These are phyloP conservation scores for Schizochytrium sp. DNA, from an alignment of 108 stramenopile genomes.

Conservation along the genomic window DNA sequence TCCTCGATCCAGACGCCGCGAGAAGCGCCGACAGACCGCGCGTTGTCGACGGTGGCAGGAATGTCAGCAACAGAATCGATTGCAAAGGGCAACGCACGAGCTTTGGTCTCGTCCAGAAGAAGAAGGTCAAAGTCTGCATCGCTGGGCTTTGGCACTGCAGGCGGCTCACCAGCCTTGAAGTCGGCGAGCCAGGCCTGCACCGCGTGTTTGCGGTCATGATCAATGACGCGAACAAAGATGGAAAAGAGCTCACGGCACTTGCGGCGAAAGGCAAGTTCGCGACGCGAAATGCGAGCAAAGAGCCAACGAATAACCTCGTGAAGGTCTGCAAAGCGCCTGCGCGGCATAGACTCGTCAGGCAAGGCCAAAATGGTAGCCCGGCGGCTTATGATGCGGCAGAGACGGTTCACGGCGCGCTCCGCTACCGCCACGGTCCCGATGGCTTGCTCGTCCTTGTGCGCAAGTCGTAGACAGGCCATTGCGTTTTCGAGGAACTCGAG, in stretches of 20 bases:
- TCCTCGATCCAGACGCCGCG: not conserved
- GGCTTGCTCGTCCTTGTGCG: not conserved
- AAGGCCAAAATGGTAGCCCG: not conserved
- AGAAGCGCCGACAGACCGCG: not conserved
- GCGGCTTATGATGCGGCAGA: not conserved
- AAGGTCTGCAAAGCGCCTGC: not conserved
- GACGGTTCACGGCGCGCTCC: not conserved
- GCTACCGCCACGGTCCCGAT: not conserved
- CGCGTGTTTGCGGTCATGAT: not conserved
- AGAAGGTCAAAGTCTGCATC: not conserved
- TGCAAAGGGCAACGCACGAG: not conserved
- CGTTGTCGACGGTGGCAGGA: not conserved
- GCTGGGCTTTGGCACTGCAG: not conserved
- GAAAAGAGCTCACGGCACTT: not conserved
- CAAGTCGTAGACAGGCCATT: not conserved
- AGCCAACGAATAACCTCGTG: slow-evolving; percentile 7
- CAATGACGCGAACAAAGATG: not conserved
- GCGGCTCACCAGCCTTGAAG: not conserved
- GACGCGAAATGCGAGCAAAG: not conserved
- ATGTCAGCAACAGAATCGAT: not conserved
- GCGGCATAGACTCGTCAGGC: not conserved
- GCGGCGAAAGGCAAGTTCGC: not conserved
- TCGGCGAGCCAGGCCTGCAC: not conserved
- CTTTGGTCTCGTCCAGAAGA: not conserved
- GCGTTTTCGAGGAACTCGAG: not conserved